Base-by-base conservation (phyloP, 257 asterid species). In the Petunia axillaris region DNA sequence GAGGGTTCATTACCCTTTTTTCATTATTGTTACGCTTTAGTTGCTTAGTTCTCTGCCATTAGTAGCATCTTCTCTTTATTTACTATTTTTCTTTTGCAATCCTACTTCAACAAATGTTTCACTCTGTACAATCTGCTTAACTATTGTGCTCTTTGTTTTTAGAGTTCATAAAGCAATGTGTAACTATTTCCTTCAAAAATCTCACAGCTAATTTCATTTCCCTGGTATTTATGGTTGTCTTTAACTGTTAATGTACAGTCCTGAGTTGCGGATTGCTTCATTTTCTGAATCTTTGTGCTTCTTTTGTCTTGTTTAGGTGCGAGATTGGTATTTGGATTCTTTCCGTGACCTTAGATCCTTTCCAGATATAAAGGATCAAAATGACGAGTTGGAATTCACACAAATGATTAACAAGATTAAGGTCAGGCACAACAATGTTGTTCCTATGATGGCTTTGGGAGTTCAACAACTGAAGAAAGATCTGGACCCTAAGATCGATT, bases 391-490 rank as follows among this genome's bases (percentile, higher is more conserved):
- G 81, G 91, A 93, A 38, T 95, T 95, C 80, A 95, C 99, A 0
- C 84, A 86, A 85, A 92, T 93, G 97, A 92, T 95, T 81, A 92
- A 90, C 88, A 86, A 89, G 97, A 86, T 95, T 70, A 95, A 93
- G 90, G 99, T 95, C 80, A 89, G 98, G 83, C 98, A 93, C 89
- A 95, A 95, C 84, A 92, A 95, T 79, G 98, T 95, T 79, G 97
- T 95, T 62, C 98, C 99, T 36, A 93, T 89, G 92, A 93, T 95
- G 98, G 98, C 99, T 59, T 80, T 95, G 91, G 99, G 99, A 53
- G 97, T 95, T 64, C 98, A 95, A 74, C 98, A 95, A 90, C 82
- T 95, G 81, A 95, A 93, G 85, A 91, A 93, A 76, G 94, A 88
- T 64, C 86, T 95, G 48, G 76, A 84, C 82, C 91, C 86, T 16